Percentiles rank a stretch among this genome's conserved stretches.
Conservation (phyloP, 257 asterid species). For the Nicotiana noctiflora region DNA sequence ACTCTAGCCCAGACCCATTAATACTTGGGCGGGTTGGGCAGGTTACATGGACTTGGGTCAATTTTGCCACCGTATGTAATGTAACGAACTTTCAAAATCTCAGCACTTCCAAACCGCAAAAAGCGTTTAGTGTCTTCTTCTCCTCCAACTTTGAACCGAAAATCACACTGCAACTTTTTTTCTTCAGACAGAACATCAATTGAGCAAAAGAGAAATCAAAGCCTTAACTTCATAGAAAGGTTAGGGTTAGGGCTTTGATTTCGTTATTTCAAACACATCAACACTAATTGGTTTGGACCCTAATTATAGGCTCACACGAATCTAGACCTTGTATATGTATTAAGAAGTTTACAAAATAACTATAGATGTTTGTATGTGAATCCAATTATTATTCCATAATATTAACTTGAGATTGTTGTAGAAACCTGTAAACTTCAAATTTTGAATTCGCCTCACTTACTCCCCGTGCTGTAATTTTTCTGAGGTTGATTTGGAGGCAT, state of each 20-base stretch:
- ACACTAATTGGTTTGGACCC: no score
- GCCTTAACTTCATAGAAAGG: background rate
- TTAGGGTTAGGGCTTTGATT: slow-evolving; percentile 10
- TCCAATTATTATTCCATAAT: no score
- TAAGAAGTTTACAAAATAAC: no score
- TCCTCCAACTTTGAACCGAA: background rate
- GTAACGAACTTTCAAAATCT: background rate
- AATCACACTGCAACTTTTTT: background rate
- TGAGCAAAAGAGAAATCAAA: background rate
- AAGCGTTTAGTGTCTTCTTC: background rate
- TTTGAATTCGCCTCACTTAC: no score
- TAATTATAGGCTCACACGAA: no score
- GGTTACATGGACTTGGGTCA: no score
- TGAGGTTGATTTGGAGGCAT: background rate
- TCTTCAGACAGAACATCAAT: background rate
- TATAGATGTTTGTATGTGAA: no score
- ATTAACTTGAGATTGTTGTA: no score
- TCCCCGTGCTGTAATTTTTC: background rate
- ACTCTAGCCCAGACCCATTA: no score
- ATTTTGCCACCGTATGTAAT: background rate
- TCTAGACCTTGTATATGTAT: no score
- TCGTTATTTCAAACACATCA: background rate
- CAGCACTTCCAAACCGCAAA: background rate
- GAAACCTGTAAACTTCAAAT: no score
- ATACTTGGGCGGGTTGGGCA: no score